These are phyloP conservation scores for Nannochloropsis oceanica DNA, from an alignment of 108 stramenopile genomes.

Conservation along the genomic window DNA sequence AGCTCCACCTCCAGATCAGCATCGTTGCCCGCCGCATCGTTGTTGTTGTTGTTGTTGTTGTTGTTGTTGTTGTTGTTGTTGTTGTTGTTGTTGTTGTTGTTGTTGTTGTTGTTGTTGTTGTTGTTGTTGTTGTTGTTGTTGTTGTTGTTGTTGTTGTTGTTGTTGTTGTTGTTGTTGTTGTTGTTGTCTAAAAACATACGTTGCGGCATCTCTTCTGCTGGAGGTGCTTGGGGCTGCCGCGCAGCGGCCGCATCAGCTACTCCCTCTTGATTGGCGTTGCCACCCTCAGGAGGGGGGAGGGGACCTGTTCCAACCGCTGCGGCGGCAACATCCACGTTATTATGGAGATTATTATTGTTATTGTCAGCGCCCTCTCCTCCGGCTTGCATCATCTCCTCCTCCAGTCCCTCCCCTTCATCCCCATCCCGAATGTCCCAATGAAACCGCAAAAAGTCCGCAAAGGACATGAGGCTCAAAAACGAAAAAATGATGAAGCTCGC, in stretches of 20 bases:
- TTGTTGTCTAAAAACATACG: not conserved
- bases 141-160: not conserved
- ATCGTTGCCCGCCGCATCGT: slow-evolving; percentile 24
- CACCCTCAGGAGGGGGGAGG: not conserved
- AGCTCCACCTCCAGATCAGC: slow-evolving; percentile 51
- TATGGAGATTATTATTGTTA: not conserved
- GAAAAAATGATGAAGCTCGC: slow-evolving; percentile 61
- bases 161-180: not conserved
- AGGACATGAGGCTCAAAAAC: slow-evolving; percentile 76
- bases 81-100: not conserved
- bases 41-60: not conserved
- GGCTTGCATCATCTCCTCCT: not conserved
- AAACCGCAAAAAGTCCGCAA: slow-evolving; percentile 77
- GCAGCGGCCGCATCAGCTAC: not conserved
- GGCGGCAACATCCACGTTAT: not conserved
- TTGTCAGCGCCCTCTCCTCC: not conserved
- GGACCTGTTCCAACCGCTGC: not conserved
- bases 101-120: not conserved
- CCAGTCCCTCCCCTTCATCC: slow-evolving; percentile 7
- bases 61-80: not conserved
- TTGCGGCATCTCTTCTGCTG: not conserved
- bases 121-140: not conserved
- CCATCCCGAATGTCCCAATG: slow-evolving; percentile 31
- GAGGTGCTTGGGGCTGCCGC: not conserved
- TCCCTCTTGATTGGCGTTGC: not conserved